These are phyloP conservation scores for Linum trigynum DNA, from an alignment of 345 rosid genomes.

Conservation along the genomic window DNA sequence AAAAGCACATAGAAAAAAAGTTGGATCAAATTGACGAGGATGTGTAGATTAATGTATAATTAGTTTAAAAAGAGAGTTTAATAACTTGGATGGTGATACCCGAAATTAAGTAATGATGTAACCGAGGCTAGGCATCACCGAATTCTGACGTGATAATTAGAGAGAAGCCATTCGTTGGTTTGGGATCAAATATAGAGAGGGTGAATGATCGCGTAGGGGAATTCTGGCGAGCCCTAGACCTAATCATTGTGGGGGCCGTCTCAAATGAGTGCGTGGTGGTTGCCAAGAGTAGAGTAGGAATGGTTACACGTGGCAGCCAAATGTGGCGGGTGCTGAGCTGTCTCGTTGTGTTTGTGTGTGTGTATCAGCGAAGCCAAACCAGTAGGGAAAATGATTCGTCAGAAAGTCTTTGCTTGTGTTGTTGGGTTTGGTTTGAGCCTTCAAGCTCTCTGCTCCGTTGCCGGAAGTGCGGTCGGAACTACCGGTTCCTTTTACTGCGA, in stretches of 20 bases:
- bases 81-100: too few species aligned
- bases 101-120: too few species aligned
- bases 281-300: background rate
- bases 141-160: background rate
- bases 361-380: too few species aligned
- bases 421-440: too few species aligned
- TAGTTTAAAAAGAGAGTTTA: too few species aligned
- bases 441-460: too few species aligned
- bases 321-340: conserved; percentile 13
- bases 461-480: background rate
- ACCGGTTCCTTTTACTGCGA: background rate
- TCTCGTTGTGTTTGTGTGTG: background rate
- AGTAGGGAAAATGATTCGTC: too few species aligned
- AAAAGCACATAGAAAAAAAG: too few species aligned
- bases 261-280: conserved; percentile 1
- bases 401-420: too few species aligned
- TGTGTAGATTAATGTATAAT: too few species aligned
- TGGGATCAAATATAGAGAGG: background rate
- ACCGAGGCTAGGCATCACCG: too few species aligned
- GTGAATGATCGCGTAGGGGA: conserved; percentile 12
- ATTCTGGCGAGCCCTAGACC: conserved; percentile 4
- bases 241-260: conserved; percentile 1
- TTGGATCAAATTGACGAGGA: too few species aligned
- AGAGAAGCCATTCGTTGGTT: background rate
- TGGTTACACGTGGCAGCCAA: conserved; percentile 23